phyloP scores from a whole-genome alignment of 164 flowering plant species.

The Pachysandra terminalis region DNA sequence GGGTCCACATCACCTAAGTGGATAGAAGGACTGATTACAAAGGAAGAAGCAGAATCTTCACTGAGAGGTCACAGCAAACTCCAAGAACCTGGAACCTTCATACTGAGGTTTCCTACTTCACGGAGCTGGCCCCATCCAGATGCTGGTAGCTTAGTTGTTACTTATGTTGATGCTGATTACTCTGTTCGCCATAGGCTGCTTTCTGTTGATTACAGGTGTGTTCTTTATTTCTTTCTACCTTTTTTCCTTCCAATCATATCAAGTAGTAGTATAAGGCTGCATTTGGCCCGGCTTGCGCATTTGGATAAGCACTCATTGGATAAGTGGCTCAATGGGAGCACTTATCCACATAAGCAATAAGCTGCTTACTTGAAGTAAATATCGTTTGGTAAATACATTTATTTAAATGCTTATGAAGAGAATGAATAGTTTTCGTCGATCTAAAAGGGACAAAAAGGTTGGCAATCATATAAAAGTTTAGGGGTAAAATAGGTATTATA shows the following conservation, averaged over 20 bases:
- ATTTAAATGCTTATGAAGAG: too few species aligned
- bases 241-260: not conserved
- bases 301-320: too few species aligned
- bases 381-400: too few species aligned
- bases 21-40: slow-evolving; percentile 90
- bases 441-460: too few species aligned
- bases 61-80: slow-evolving; percentile 56
- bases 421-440: too few species aligned
- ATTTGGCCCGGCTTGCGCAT: too few species aligned
- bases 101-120: slow-evolving; percentile 90
- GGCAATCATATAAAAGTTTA: too few species aligned
- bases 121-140: slow-evolving; percentile 99
- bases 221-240: not conserved
- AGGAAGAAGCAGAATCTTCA: slow-evolving; percentile 87
- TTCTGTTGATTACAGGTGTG: slow-evolving; percentile 55
- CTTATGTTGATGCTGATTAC: slow-evolving; percentile 72
- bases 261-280: not conserved
- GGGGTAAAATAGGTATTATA: too few species aligned
- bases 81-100: slow-evolving; percentile 80
- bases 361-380: too few species aligned
- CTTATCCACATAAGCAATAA: too few species aligned
- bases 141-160: slow-evolving; percentile 85
- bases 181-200: slow-evolving; percentile 64
- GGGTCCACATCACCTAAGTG: slow-evolving; percentile 59
- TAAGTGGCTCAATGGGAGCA: too few species aligned